Conservation (phyloP, 164 flowering plant genomes). For the Dillenia suffruticosa region DNA sequence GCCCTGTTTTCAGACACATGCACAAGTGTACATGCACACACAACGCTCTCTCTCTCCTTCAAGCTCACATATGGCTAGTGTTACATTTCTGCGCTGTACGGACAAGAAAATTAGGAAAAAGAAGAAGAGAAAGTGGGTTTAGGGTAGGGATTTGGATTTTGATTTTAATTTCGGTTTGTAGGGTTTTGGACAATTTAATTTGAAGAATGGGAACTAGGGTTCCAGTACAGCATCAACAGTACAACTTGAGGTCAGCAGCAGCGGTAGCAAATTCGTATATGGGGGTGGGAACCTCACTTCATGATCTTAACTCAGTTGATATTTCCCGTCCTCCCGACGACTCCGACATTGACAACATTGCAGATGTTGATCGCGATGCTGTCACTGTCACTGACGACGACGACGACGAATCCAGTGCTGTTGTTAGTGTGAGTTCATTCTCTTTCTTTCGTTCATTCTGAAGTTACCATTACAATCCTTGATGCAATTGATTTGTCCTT, state of each 20-base stretch:
- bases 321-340: conserved; percentile 16
- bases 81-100: no score
- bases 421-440: conserved; percentile 29
- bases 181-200: conserved; percentile 12
- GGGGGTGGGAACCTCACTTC: conserved; percentile 38
- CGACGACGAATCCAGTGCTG: conserved; percentile 49
- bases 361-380: conserved; percentile 44
- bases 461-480: neutral
- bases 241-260: conserved; percentile 47
- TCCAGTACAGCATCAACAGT: conserved; percentile 42
- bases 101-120: neutral
- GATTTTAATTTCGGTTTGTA: conserved; percentile 1
- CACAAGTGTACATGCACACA: no score
- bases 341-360: conserved; percentile 31
- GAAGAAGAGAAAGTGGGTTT: conserved; percentile 10
- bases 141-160: neutral
- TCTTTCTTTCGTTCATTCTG: neutral
- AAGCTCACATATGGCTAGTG: no score
- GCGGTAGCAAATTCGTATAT: conserved; percentile 39
- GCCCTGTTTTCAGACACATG: neutral
- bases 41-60: no score
- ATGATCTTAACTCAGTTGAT: conserved; percentile 68
- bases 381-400: conserved; percentile 50
- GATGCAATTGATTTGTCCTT: neutral
- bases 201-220: conserved; percentile 51